phyloP scores from a whole-genome alignment of 2,329 filamentous ascomycete species.

The Exophiala aquamarina region DNA sequence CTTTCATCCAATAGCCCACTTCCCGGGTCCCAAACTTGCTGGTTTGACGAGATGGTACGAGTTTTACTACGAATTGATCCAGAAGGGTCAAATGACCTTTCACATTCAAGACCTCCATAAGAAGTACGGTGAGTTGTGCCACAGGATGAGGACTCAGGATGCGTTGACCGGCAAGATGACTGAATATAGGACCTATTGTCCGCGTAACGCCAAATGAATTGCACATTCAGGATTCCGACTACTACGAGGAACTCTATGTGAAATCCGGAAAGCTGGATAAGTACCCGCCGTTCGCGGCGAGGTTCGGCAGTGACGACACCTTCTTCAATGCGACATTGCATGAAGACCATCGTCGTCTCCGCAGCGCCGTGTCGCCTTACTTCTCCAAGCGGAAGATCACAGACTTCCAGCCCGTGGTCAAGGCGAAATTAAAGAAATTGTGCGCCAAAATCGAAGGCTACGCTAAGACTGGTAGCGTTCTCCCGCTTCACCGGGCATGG shows the following conservation, averaged over 20 bases:
- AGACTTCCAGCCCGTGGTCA: constrained; percentile 38
- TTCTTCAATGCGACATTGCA: constrained; percentile 37
- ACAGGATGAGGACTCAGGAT: too few species aligned
- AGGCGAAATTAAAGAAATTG: constrained; percentile 15
- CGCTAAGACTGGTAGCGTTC: neutral
- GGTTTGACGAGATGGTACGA: constrained; percentile 31
- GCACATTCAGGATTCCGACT: constrained; percentile 19
- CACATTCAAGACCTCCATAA: constrained; percentile 31
- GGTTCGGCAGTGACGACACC: constrained; percentile 6
- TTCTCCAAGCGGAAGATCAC: constrained; percentile 43
- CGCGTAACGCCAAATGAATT: constrained; percentile 19
- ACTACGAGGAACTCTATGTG: constrained; percentile 12
- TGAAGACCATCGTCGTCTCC: constrained; percentile 41
- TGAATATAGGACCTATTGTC: constrained; percentile 22
- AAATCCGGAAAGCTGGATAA: constrained; percentile 4
- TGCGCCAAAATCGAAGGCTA: constrained; percentile 3
- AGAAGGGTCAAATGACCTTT: constrained; percentile 27
- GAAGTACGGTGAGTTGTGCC: constrained; percentile 32
- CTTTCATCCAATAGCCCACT: constrained; percentile 21
- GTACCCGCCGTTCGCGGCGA: constrained; percentile 5
- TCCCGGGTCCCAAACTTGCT: constrained; percentile 25
- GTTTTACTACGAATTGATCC: constrained; percentile 31
- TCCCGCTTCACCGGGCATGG: constrained; percentile 28
- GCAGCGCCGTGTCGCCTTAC: constrained; percentile 40
- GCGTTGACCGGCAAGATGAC: too few species aligned